Conservation (phyloP, 2,329 filamentous ascomycete species). For the Beauveria bassiana region DNA sequence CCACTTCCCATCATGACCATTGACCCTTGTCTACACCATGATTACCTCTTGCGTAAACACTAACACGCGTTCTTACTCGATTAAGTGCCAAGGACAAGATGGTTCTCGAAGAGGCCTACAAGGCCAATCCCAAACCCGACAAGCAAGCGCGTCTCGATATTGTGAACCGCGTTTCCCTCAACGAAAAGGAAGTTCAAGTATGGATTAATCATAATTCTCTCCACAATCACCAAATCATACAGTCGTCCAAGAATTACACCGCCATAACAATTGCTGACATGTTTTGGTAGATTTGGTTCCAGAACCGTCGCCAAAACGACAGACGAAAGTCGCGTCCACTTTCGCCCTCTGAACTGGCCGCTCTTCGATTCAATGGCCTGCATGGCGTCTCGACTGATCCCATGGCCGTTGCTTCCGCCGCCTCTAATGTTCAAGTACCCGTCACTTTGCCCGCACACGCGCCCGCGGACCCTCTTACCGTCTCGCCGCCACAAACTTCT, state of each 20-base stretch:
- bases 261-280: background rate
- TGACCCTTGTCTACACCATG: too few relatives aligned
- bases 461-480: conserved; percentile 11
- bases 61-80: conserved; percentile 9
- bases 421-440: conserved; percentile 17
- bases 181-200: conserved; percentile 96
- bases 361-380: conserved; percentile 48
- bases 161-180: conserved; percentile 76
- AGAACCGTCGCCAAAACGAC: conserved; percentile 89
- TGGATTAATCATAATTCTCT: conserved; percentile 22
- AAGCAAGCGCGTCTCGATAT: conserved; percentile 80
- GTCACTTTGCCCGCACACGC: conserved; percentile 21
- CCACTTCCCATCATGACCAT: background rate
- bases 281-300: conserved; percentile 82
- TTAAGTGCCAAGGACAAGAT: conserved; percentile 78
- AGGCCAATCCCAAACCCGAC: conserved; percentile 81
- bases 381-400: conserved; percentile 43
- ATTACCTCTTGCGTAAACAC: background rate
- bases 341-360: conserved; percentile 66
- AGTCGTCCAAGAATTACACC: background rate
- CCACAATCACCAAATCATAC: background rate
- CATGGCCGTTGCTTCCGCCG: conserved; percentile 20
- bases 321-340: conserved; percentile 81
- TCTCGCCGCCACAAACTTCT: background rate
- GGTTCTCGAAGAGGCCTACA: conserved; percentile 79